Evolutionary conservation across 1,139 yeast genomes (phyloP).

Genomic region (Blastobotrys serpentis): DNA sequence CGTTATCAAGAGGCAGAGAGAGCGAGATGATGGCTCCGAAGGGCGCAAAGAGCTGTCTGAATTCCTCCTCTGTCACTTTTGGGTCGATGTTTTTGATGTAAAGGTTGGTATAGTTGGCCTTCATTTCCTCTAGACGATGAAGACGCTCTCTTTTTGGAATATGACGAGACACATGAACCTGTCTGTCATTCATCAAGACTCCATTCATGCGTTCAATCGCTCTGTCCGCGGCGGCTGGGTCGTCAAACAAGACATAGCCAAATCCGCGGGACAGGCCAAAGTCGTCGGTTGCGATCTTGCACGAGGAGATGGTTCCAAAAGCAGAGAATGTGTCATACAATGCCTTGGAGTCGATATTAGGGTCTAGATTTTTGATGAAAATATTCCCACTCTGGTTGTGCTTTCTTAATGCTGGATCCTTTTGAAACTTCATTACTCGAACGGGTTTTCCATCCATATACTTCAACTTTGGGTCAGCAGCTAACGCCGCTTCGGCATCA

Average conservation of each 20-base stretch:
- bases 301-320: constrained; percentile 62
- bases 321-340: constrained; percentile 61
- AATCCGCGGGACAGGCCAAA: constrained; percentile 58
- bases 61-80: constrained; percentile 60
- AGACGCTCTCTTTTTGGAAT: constrained; percentile 82
- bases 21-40: constrained; percentile 61
- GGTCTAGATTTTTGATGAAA: constrained; percentile 55
- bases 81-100: constrained; percentile 77
- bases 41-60: constrained; percentile 60
- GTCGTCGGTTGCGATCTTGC: constrained; percentile 54
- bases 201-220: constrained; percentile 80
- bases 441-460: constrained; percentile 83
- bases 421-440: constrained; percentile 92
- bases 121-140: constrained; percentile 76
- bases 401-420: constrained; percentile 83
- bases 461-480: constrained; percentile 62
- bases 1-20: constrained; percentile 69
- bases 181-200: constrained; percentile 84
- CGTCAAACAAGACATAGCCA: constrained; percentile 63
- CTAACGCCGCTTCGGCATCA: constrained; percentile 82
- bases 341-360: constrained; percentile 60
- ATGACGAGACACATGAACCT: constrained; percentile 86
- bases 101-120: constrained; percentile 82
- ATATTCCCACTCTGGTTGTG: constrained; percentile 25
- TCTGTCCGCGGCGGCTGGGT: constrained; percentile 65